Base-by-base conservation (phyloP, 2,329 filamentous ascomycete species). In the Claviceps sp. region DNA sequence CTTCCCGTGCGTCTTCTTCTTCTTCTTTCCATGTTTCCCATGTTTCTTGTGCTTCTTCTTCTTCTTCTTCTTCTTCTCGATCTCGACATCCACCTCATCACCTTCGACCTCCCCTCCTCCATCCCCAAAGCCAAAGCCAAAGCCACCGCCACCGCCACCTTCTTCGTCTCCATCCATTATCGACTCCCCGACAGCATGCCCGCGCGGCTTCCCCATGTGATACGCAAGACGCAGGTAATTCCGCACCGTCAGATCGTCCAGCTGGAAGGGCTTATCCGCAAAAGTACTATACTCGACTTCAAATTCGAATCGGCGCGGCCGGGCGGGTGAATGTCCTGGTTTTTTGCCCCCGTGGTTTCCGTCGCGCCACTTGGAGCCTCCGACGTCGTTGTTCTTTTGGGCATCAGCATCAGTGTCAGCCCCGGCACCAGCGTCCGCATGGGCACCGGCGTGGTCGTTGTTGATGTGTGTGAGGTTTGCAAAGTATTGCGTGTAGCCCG, bases 391-490 rank as follows among this genome's bases (percentile, higher is more conserved):
- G 30, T 34, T 3, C 2, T 30, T 30, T 9, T 57, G 56, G 11
- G 57, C 26, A 9, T 9, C 26, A 2, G 30, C 3, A 9, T 30
- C 9, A 2, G 30, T 8, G 11, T 4, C 30, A 9, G 30, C 66
- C 9, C 65, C 59, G 1, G 67, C 62, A 13, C 14, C 47, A 5
- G 24, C 24, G 24, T 24, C 22, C 4, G 24, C 24, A 24, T 24
- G 24, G 24, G 24, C 24, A 13, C 14, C 50, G 20, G 47, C 2
- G 14, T 49, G 7, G 54, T 86, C 79, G 59, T 89, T 86, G 69
- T 97, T 94, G 68, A 95, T 84, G 54, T 80, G 71, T 0, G 91
- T 97, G n/a, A 98, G 71, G 65, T 98, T 98, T 55, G 91, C 89
- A 66, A 82, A 96, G 67, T 94, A 96, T 62, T 98, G 93, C 4